Base-by-base conservation (phyloP, 805 yeast genomes). In the Priceomyces haplophilus region DNA sequence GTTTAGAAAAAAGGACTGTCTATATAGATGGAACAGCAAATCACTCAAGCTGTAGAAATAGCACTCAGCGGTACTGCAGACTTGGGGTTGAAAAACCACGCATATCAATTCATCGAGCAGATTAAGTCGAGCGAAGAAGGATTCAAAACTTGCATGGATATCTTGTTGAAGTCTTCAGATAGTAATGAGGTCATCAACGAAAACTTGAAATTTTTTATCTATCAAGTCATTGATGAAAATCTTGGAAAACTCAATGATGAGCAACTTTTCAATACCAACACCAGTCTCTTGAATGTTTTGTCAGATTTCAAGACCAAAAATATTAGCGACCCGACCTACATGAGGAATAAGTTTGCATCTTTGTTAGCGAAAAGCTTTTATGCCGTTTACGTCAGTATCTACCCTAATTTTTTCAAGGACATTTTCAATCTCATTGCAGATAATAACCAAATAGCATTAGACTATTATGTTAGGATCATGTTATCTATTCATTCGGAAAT, bases 1-100 rank as follows among this genome's bases (percentile, higher is more conserved):
- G 21, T 25, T 19, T 34, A 15, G 15, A 18, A 11, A 19, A 11
- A 27, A 15, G 7, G 31, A 27, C 31, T 29, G 20, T 40, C 38
- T 40, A 33, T 21, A 29, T 47, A 35, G 51, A 61, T 61, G 66
- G 73, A 71, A 46, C 67, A 70, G 49, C 95, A 89, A 70, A 83
- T 90, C 55, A 88, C 79, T 61, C 93, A 88, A 66, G 97, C 96
- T 33, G 93, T 90, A 37, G 82, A 79, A 48, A 80, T 88, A 48
- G 96, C 96, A 6, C 76, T 85, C 41, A 80, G 81, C 60, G 83
- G 86, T 23, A 71, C 82, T 19, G 76, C 83, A 7, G 88, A 85
- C 59, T 66, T 73, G 12, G 69, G 58, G 32, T 67, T 88, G 38
- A 82, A 82, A 56, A 79, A 75, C 48, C 72, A 73, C 52, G 80